Conservation (phyloP, 2,329 filamentous ascomycete genomes). For the Cladosporium phlei region DNA sequence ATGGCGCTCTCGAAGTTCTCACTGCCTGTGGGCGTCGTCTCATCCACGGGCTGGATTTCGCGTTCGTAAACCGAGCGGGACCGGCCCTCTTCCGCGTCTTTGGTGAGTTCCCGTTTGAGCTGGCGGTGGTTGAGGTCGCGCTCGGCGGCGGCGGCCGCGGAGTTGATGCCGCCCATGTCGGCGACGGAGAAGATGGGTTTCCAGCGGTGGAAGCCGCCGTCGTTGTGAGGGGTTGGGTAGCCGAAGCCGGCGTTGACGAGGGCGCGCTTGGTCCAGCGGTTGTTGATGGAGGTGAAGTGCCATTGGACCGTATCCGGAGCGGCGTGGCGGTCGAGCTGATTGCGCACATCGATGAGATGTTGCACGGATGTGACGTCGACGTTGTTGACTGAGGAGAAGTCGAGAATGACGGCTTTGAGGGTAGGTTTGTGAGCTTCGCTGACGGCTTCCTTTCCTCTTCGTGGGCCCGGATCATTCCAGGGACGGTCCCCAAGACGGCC, state of each 20-base stretch:
- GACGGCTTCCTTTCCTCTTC: slow-evolving; percentile 47
- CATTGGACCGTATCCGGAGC: slow-evolving; percentile 80
- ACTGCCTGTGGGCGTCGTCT: slow-evolving; percentile 19
- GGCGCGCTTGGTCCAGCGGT: slow-evolving; percentile 89
- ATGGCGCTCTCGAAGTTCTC: slow-evolving; percentile 41
- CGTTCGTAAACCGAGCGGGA: slow-evolving; percentile 14
- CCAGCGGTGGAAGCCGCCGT: slow-evolving; percentile 62
- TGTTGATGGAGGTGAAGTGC: slow-evolving; percentile 93
- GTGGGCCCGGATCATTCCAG: slow-evolving; percentile 89
- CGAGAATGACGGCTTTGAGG: slow-evolving; percentile 84
- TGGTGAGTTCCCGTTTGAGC: slow-evolving; percentile 27
- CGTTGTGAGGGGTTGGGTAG: slow-evolving; percentile 59
- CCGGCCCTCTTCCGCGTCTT: slow-evolving; percentile 31
- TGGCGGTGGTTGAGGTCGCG: slow-evolving; percentile 54
- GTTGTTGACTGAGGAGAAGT: slow-evolving; percentile 90
- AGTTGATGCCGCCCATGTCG: slow-evolving; percentile 69
- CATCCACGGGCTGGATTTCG: slow-evolving; percentile 24
- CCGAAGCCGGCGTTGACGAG: slow-evolving; percentile 85
- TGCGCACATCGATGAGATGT: slow-evolving; percentile 87
- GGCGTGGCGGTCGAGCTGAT: slow-evolving; percentile 84
- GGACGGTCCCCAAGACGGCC: slow-evolving; percentile 64
- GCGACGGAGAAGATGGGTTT: slow-evolving; percentile 94
- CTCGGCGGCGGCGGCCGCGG: slow-evolving; percentile 66
- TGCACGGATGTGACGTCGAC: slow-evolving; percentile 91
- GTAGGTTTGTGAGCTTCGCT: slow-evolving; percentile 55